A percentile compares a stretch with the other conserved stretches of the same genome.
These are phyloP conservation scores for Pseudogymnoascus sp. DNA, from an alignment of 2,329 filamentous ascomycete genomes.

Conservation along the genomic window DNA sequence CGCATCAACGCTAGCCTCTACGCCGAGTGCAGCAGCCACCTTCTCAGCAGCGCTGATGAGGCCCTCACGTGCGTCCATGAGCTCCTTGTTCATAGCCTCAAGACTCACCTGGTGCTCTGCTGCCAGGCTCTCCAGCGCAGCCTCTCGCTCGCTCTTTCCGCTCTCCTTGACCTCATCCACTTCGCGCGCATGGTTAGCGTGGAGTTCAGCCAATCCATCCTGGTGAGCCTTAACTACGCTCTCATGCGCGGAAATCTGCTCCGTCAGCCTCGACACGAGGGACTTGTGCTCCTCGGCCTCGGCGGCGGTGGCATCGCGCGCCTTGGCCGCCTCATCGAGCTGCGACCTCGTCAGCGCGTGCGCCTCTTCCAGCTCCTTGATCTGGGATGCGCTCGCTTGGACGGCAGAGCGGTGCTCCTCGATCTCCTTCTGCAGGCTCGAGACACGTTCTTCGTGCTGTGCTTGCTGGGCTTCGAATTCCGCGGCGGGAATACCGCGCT, in stretches of 20 bases:
- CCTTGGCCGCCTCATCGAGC: slow-evolving; percentile 2
- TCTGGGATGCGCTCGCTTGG: slow-evolving; percentile 38
- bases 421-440: slow-evolving; percentile 29
- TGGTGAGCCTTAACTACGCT: slow-evolving; percentile 49
- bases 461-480: slow-evolving; percentile 62
- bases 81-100: slow-evolving; percentile 52
- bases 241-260: slow-evolving; percentile 54
- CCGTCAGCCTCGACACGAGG: slow-evolving; percentile 47
- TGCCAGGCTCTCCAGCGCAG: slow-evolving; percentile 51
- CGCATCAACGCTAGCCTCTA: slow-evolving; percentile 62
- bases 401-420: slow-evolving; percentile 21
- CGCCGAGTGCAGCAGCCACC: slow-evolving; percentile 51
- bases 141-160: slow-evolving; percentile 50
- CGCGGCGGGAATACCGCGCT: slow-evolving; percentile 69
- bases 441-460: slow-evolving; percentile 54
- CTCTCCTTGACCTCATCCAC: slow-evolving; percentile 40
- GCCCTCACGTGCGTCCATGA: slow-evolving; percentile 58
- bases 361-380: slow-evolving; percentile 25
- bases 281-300: slow-evolving; percentile 37
- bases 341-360: not conserved
- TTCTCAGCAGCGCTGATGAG: slow-evolving; percentile 57
- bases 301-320: slow-evolving; percentile 25
- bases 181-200: slow-evolving; percentile 43
- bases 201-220: slow-evolving; percentile 43
- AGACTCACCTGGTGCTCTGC: slow-evolving; percentile 52